Base-by-base conservation (phyloP, 2,329 filamentous ascomycete species). In the Myriosclerotinia duriaeana region DNA sequence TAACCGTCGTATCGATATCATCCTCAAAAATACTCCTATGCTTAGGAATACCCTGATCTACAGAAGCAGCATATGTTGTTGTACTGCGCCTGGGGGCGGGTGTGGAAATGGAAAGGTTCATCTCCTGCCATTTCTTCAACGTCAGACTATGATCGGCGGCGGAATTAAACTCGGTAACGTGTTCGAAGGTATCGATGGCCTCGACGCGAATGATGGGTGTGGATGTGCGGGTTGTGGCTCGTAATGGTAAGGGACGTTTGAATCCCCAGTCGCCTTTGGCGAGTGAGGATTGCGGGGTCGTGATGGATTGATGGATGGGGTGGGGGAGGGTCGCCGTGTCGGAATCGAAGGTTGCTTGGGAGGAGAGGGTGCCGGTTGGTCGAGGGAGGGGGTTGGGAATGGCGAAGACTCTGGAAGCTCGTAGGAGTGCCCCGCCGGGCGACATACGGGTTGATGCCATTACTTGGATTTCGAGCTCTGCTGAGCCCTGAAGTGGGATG, bases 251-350 rank as follows among this genome's bases (percentile, higher is more conserved):
- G 1, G 92, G 84, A 65, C 94, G 84, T 80, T 98, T 98, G 73
- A 97, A 81, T 17, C 94, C 94, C 93, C 94, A 98, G 75, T 98
- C 94, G 46, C 94, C 94, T 74, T 86, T 86, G 52, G 83, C 81
- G 34, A 92, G 84, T 9, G 93, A 93, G 22, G 87, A 84, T 54
- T 84, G 80, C 7, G 92, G 89, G 0, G 92, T 93, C 17, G 89
- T 88, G 75, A 98, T 90, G 69, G 93, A 86, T 76, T 95, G 91
- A 76, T 90, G 85, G 63, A 88, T 92, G n/a, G 94, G 94, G 78
- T 89, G 90, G 40, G 87, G 85, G 68, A 86, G 83, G 17, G 94
- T 98, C 53, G 90, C 87, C 30, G 87, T 88, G 64, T 87, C 82
- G 20, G 90, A 93, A 69, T 81, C 78, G 69, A 80, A 82, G 65